Percentiles rank a stretch among this genome's conserved stretches.
Evolutionary conservation across 2,329 filamentous ascomycete species (phyloP).

Genomic region (Penicillium sp.): DNA sequence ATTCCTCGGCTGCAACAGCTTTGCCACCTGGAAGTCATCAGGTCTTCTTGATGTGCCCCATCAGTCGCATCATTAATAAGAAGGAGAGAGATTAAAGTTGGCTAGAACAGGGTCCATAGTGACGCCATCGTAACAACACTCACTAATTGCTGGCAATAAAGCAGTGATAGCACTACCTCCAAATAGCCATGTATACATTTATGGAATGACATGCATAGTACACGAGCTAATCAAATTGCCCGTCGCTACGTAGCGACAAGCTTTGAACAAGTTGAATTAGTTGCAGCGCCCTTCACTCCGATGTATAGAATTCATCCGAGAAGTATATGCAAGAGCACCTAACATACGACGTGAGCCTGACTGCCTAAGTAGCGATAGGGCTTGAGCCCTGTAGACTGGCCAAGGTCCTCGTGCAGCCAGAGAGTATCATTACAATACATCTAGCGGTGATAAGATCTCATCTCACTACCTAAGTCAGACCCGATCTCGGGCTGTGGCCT

Average conservation of each 20-base stretch:
- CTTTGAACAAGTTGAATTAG: neutral
- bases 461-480: neutral
- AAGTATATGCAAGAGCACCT: neutral
- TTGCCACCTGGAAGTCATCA: slow-evolving; percentile 6
- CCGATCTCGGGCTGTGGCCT: neutral
- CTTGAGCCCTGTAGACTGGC: neutral
- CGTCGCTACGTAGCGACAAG: neutral
- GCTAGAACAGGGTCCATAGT: neutral
- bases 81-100: neutral
- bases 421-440: neutral
- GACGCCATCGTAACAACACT: neutral
- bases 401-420: neutral
- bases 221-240: neutral
- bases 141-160: neutral
- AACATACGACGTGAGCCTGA: neutral
- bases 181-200: neutral
- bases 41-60: neutral
- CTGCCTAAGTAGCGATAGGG: neutral
- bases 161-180: neutral
- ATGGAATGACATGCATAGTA: neutral
- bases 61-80: neutral
- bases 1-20: slow-evolving; percentile 9
- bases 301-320: neutral
- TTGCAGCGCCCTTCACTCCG: neutral
- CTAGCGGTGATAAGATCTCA: slow-evolving; percentile 1